Base-by-base conservation (phyloP, 2,329 filamentous ascomycete species). In the Lecanicillium sp. region DNA sequence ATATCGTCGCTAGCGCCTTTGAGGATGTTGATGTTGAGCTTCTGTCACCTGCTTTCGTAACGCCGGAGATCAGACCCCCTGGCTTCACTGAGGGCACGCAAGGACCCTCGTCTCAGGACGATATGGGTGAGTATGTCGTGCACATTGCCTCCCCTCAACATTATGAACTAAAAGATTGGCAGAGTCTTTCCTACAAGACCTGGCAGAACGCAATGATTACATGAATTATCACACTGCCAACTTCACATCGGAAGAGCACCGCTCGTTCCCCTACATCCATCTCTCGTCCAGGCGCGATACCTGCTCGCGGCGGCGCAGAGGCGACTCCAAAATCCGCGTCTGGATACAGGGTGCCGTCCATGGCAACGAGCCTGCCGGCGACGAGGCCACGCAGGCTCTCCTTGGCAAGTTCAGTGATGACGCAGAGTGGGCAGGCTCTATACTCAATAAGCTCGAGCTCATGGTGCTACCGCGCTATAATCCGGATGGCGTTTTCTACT, bases 401-500 rank as follows among this genome's bases (percentile, higher is more conserved):
- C 47, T 59, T 0, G 56, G 54, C 2, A 54, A 55, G 8, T 49
- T 59, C 9, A 48, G 57, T 14, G 49, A 45, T 18, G 45, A 59
- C 2, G 37, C 48, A 0, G 46, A 49, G 9, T 59, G 56, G 56
- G 54, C 56, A 0, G 27, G 43, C 0, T 49, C 45, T 3, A 29
- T 59, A 0, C 51, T 59, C 1, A 42, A 50, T 13, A 48, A 53
- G 3, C 41, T 54, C 1, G 56, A 59, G 5, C 48, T 59, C 1
- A 34, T 58, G 9, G 32, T 59, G 11, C 29, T 58, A 5, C 56
- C 54, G 0, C 48, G 56, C 0, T 59, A 59, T 17, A 59, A 59
- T 20, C 53, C 55, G 1, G 56, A 59, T n/a, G 56, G 56, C 2
- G 51, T 57, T 3, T 52, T 47, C 16, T 59, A 59, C 40, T 59